phyloP scores from a whole-genome alignment of 306 rosid species.

The Vigna reflexopilosa region DNA sequence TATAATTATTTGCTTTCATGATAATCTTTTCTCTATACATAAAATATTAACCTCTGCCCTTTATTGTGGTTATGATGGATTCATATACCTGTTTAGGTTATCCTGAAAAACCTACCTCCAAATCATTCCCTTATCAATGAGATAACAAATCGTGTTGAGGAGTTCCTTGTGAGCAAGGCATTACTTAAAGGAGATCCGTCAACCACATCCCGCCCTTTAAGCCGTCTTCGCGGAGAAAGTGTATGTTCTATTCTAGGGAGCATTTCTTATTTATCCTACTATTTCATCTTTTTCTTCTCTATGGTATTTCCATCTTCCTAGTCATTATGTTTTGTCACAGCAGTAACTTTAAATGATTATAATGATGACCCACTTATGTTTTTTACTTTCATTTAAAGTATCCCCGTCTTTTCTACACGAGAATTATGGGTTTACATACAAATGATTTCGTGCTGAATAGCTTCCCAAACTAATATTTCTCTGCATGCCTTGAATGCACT shows the following conservation, averaged over 20 bases:
- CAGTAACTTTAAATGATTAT: slow-evolving; percentile 15
- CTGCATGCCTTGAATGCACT: slow-evolving; percentile 25
- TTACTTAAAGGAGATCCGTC: slow-evolving; percentile 84
- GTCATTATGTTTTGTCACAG: slow-evolving; percentile 16
- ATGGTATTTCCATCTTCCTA: slow-evolving; percentile 6
- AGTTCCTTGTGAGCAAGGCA: slow-evolving; percentile 83
- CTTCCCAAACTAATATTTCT: slow-evolving; percentile 27
- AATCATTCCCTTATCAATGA: slow-evolving; percentile 81
- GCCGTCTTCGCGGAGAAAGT: slow-evolving; percentile 74
- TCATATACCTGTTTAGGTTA: slow-evolving; percentile 61
- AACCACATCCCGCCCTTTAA: slow-evolving; percentile 58
- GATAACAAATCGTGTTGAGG: slow-evolving; percentile 80
- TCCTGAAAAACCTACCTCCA: slow-evolving; percentile 90
- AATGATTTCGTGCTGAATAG: slow-evolving; percentile 18
- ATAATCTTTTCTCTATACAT: background rate
- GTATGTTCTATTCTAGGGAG: slow-evolving; percentile 55
- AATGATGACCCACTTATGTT: background rate
- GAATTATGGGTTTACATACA: slow-evolving; percentile 24
- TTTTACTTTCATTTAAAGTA: background rate
- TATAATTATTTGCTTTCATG: slow-evolving; percentile 10
- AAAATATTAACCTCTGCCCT: slow-evolving; percentile 12
- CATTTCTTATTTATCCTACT: slow-evolving; percentile 8
- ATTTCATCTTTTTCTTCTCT: slow-evolving; percentile 8
- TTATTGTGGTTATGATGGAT: slow-evolving; percentile 42
- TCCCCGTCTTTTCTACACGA: background rate